Evolutionary conservation across 116 monocot genomes (phyloP).

Genomic region (Iris pallida): DNA sequence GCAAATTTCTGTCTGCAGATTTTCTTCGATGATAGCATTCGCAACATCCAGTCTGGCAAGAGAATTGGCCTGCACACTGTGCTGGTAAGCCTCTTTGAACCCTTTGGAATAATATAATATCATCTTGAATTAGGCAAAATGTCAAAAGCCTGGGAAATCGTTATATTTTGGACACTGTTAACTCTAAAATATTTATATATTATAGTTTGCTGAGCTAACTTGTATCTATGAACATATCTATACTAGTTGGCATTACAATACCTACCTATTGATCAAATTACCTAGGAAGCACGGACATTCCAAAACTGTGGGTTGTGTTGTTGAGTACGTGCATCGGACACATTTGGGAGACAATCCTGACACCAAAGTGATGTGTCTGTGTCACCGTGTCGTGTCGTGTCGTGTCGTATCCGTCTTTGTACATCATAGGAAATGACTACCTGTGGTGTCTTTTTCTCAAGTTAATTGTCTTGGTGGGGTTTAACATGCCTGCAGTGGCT

Average conservation of each 20-base stretch:
- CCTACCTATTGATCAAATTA: not conserved
- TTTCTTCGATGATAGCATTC: conserved; percentile 76
- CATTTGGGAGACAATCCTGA: not conserved
- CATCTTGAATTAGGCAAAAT: too few relatives aligned
- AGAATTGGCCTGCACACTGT: conserved; percentile 64
- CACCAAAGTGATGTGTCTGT: too few relatives aligned
- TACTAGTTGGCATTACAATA: not conserved
- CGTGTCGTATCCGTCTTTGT: too few relatives aligned
- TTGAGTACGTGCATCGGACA: too few relatives aligned
- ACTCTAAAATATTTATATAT: not conserved
- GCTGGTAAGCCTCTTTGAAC: conserved; percentile 43
- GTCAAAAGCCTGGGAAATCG: not conserved
- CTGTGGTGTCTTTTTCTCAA: not conserved
- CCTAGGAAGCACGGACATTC: too few relatives aligned
- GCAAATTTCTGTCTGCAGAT: conserved; percentile 34
- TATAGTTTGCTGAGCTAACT: not conserved
- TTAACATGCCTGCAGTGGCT: not conserved
- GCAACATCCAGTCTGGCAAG: conserved; percentile 73
- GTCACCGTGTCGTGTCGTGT: too few relatives aligned
- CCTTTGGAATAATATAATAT: too few relatives aligned
- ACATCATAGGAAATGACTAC: too few relatives aligned
- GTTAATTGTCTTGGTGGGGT: not conserved
- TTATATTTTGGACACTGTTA: not conserved
- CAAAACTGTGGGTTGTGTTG: too few relatives aligned
- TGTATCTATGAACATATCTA: too few relatives aligned